Base-by-base conservation (phyloP, 805 yeast species). In the Candida insectorum region DNA sequence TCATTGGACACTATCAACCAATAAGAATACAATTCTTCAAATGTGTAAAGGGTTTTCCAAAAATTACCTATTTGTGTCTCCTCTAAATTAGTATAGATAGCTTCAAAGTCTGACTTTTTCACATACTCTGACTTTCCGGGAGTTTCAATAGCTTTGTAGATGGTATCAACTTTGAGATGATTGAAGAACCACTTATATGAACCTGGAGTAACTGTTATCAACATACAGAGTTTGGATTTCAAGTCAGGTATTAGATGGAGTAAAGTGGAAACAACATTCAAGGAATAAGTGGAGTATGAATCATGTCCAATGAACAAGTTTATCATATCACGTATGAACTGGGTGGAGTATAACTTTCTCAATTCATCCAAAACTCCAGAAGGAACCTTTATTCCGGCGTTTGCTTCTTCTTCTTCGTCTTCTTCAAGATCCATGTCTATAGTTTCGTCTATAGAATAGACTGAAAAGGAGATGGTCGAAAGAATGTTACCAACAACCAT, bases 1-100 rank as follows among this genome's bases (percentile, higher is more conserved):
- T 85, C 94, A 43, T 77, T 81, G 2, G 85, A 72, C 6, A 84
- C 76, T 16, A 76, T 69, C 26, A 84, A 55, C 74, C 84, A 74
- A 46, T 79, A 81, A 1, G 87, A 77, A 39, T 78, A 71, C 7
- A 82, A 49, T 42, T 83, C 86, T 37, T 81, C 65, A 39, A 79
- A 73, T 0, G 80, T 50, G 27, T 60, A 65, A 2, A 82, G 49
- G 5, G 51, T 40, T 20, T 54, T 52, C 65, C 68, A 64, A 32
- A 65, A 66, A 2, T 29, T 30, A 5, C 31, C 37, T 2, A 35
- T 21, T 5, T 38, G 30, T 1, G 16, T 13, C 6, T 9, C 9
- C 1, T 34, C 18, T 11, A 36, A 6, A 7, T 24, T 22, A 9
- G 9, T 17, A 23, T 48, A 44, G 16, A 43, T n/a, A 8, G 28